phyloP scores from a whole-genome alignment of 2,329 filamentous ascomycete species.

The Westerdykella ornata region DNA sequence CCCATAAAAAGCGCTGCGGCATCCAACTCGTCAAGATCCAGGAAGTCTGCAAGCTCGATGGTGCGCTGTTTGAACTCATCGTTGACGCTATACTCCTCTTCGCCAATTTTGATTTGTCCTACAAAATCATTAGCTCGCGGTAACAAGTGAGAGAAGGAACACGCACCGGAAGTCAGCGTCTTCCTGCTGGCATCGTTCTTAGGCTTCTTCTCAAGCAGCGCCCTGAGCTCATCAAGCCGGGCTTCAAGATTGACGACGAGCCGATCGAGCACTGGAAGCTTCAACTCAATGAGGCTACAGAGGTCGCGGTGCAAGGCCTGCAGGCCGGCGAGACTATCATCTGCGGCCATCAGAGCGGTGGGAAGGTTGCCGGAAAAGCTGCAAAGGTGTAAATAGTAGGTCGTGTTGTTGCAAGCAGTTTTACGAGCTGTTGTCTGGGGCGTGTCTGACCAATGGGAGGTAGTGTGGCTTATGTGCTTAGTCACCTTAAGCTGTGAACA shows the following conservation, averaged over 20 bases:
- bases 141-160: background rate
- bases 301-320: constrained; percentile 83
- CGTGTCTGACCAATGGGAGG: background rate
- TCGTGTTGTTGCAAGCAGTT: background rate
- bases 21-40: constrained; percentile 84
- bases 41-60: constrained; percentile 74
- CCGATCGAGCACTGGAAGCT: constrained; percentile 63
- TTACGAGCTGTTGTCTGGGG: background rate
- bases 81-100: constrained; percentile 73
- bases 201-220: constrained; percentile 65
- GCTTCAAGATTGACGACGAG: constrained; percentile 59
- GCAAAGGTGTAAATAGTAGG: background rate
- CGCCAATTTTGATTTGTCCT: constrained; percentile 71
- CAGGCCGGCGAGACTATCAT: constrained; percentile 67
- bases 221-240: constrained; percentile 60
- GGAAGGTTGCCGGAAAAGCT: background rate
- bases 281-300: constrained; percentile 64
- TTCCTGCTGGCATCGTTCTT: constrained; percentile 72
- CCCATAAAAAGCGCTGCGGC: constrained; percentile 71
- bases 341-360: constrained; percentile 57
- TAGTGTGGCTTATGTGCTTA: too few species aligned
- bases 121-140: constrained; percentile 12
- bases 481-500: too few species aligned
- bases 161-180: constrained; percentile 43
- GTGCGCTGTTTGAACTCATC: constrained; percentile 78